Conservation (phyloP, 2,329 filamentous ascomycete genomes). For the Mycosphaerella arachidis region DNA sequence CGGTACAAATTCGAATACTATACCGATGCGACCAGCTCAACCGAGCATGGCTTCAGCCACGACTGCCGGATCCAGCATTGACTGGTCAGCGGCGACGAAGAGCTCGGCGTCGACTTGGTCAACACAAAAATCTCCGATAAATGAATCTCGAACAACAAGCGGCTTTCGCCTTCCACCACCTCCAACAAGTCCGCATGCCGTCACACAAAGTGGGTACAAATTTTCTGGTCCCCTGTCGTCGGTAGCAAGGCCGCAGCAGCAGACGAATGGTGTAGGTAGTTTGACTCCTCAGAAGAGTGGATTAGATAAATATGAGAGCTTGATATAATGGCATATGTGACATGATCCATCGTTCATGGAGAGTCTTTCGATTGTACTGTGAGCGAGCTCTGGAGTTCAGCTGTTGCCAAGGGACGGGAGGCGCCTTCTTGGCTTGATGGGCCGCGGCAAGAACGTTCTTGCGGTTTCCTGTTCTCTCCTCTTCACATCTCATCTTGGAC, state of each 20-base stretch:
- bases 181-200: constrained; percentile 33
- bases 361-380: background rate
- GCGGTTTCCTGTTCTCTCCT: background rate
- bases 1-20: constrained; percentile 14
- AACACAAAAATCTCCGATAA: constrained; percentile 5
- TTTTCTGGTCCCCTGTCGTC: constrained; percentile 13
- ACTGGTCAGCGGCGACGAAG: constrained; percentile 45
- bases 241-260: background rate
- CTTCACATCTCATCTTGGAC: background rate
- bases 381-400: background rate
- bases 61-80: constrained; percentile 40
- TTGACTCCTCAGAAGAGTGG: background rate
- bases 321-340: background rate
- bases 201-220: constrained; percentile 36
- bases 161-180: constrained; percentile 28
- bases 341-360: background rate
- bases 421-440: background rate
- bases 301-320: constrained; percentile 7
- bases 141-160: constrained; percentile 5
- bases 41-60: constrained; percentile 8
- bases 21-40: constrained; percentile 31
- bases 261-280: background rate
- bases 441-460: background rate
- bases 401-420: background rate
- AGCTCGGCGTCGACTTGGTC: constrained; percentile 12